Percentiles rank a stretch among this genome's conserved stretches.
phyloP scores from a whole-genome alignment of 768 basidiomycete species.

The Lactifluus echinatus region DNA sequence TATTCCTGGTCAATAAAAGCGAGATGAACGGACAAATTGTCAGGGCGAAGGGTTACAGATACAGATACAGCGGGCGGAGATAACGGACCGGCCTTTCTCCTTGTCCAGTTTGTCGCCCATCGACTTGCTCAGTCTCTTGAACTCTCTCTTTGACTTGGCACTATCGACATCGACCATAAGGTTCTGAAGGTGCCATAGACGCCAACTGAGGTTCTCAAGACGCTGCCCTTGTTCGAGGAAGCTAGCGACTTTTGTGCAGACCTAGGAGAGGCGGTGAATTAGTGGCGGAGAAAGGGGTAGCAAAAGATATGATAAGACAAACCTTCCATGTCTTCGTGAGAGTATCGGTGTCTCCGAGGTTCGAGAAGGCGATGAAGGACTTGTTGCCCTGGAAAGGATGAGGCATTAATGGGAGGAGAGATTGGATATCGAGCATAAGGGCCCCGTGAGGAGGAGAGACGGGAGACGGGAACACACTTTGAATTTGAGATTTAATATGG shows the following conservation, averaged over 20 bases:
- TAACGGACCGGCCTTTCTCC: slow-evolving; percentile 77
- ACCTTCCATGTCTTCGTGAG: slow-evolving; percentile 92
- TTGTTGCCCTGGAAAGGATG: slow-evolving; percentile 63
- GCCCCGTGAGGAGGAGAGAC: not conserved
- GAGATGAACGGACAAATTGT: not conserved
- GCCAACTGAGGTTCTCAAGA: slow-evolving; percentile 88
- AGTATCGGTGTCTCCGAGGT: slow-evolving; percentile 75
- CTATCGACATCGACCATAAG: slow-evolving; percentile 89
- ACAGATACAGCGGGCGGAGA: not conserved
- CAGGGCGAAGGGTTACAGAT: slow-evolving; percentile 15
- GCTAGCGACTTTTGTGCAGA: slow-evolving; percentile 85
- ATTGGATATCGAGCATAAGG: slow-evolving; percentile 16
- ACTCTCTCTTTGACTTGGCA: slow-evolving; percentile 80
- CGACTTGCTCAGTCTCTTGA: slow-evolving; percentile 78
- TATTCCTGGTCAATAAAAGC: slow-evolving; percentile 42
- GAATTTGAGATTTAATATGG: slow-evolving; percentile 82
- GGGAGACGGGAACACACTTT: slow-evolving; percentile 38
- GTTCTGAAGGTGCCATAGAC: slow-evolving; percentile 87
- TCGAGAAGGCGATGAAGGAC: slow-evolving; percentile 89
- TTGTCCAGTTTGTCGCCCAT: slow-evolving; percentile 93
- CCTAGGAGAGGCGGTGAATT: slow-evolving; percentile 33
- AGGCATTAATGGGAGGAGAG: slow-evolving; percentile 19
- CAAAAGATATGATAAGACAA: slow-evolving; percentile 11
- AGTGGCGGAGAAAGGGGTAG: not conserved
- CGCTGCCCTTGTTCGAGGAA: slow-evolving; percentile 87